Evolutionary conservation across 2,329 filamentous ascomycete species (phyloP), one percentile per base, ranked within the genome.

Genomic region (Fusarium concolor): DNA sequence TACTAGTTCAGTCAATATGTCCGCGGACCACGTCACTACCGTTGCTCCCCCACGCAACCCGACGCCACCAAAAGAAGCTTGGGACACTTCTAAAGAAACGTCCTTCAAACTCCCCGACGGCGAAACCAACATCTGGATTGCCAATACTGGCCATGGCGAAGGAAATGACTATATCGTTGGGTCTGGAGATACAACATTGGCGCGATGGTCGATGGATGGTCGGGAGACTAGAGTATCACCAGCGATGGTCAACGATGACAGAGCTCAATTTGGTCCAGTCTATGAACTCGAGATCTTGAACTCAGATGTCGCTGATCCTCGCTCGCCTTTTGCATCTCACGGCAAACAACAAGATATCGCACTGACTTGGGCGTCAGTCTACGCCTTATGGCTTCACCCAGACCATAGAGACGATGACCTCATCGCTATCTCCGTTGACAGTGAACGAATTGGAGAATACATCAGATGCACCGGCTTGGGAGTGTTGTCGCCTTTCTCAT

Each of bases 321-420:
- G 49, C 12, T 62, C 59, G 2, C 18, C 49, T 2, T 66, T 66
- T 14, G 39, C 56, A 2, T 46, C 56, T 7, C 57, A 61, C 5
- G 57, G 56, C 2, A 22, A 39, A 6, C 37, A 67, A 15, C 18
- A 44, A 0, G 62, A 66, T 18, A 26, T 66, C 2, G 56, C 63
- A 0, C 9, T 66, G 42, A 45, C 50, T 5, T 66, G 63, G 63
- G 56, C 56, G 3, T 67, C 63, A 9, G 24, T 66, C 6, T 66
- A 66, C 10, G 56, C 63, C 5, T 17, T 66, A 15, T 66, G 63
- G 63, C 38, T 66, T 12, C 63, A 66, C 17, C 63, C 63, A 2
- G 28, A 57, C 10, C 56, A 57, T 3, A 26, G 50, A 31, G 62
- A 66, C 1, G 45, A 67, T 14, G 63, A 66, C 28, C 14, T 66